Evolutionary conservation across 352 stramenopile species (phyloP).

Genomic region (Globisporangium rhizosaccharum): DNA sequence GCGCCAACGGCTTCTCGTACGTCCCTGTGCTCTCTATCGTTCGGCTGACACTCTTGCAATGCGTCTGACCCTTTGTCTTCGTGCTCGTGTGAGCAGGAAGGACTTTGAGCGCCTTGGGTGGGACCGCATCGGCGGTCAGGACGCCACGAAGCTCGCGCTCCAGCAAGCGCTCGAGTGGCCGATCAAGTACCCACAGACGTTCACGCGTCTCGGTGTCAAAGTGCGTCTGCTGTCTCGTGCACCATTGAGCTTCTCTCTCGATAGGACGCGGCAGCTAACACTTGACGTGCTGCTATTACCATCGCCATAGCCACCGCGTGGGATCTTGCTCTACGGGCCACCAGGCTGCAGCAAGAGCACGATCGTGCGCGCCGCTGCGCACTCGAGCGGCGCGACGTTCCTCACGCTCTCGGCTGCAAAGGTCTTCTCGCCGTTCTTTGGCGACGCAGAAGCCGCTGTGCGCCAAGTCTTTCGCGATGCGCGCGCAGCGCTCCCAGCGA

Average conservation of each 20-base stretch:
- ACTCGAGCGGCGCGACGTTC: constrained; percentile 76
- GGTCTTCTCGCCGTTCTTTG: constrained; percentile 87
- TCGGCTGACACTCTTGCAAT: background rate
- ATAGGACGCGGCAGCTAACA: background rate
- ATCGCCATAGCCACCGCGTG: constrained; percentile 41
- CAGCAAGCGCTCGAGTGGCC: constrained; percentile 89
- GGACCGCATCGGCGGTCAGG: constrained; percentile 73
- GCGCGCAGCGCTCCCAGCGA: constrained; percentile 73
- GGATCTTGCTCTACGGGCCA: constrained; percentile 86
- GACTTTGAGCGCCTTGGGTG: constrained; percentile 55
- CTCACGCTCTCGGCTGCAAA: constrained; percentile 82
- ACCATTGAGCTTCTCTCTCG: background rate
- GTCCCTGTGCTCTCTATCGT: constrained; percentile 7
- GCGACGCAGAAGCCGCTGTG: constrained; percentile 81
- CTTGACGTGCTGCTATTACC: background rate
- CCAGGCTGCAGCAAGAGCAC: constrained; percentile 90
- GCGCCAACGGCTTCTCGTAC: constrained; percentile 50
- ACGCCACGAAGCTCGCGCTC: constrained; percentile 63
- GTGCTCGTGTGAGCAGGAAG: constrained; percentile 25
- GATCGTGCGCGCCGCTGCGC: constrained; percentile 78
- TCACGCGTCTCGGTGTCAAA: constrained; percentile 61
- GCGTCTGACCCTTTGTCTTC: background rate
- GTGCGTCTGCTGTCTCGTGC: constrained; percentile 4
- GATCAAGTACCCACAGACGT: constrained; percentile 67
- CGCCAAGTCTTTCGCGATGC: constrained; percentile 78